Percentiles rank a stretch among this genome's conserved stretches.
Evolutionary conservation across 768 basidiomycete species (phyloP).

Genomic region (Pleurotus ostreatus): DNA sequence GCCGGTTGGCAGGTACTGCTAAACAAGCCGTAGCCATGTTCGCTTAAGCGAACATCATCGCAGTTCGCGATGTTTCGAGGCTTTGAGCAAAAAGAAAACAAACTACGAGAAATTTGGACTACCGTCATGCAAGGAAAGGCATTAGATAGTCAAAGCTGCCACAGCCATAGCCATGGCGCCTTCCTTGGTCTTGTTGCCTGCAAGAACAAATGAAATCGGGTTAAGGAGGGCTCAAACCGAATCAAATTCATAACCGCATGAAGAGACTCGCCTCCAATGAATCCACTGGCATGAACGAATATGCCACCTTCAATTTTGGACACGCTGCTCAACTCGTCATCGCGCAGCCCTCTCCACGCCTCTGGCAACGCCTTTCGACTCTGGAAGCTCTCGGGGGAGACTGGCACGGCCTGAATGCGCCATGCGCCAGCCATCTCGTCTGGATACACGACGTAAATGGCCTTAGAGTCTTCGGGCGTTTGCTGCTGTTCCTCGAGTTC

Average conservation of each 20-base stretch:
- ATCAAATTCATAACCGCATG: background rate
- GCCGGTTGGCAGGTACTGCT: too few species aligned
- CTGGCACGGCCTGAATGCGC: conserved; percentile 91
- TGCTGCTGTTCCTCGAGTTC: conserved; percentile 66
- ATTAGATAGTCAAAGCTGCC: conserved; percentile 49
- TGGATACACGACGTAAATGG: conserved; percentile 86
- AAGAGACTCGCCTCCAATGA: conserved; percentile 76
- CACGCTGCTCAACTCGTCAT: conserved; percentile 69
- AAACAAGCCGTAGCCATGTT: too few species aligned
- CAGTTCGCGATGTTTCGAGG: too few species aligned
- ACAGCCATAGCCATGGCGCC: conserved; percentile 81
- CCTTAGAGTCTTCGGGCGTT: conserved; percentile 41
- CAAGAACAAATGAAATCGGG: conserved; percentile 1
- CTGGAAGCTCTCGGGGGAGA: conserved; percentile 78
- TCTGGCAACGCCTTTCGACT: conserved; percentile 92
- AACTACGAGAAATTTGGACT: too few species aligned
- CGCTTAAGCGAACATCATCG: too few species aligned
- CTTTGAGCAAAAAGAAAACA: too few species aligned
- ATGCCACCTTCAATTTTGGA: conserved; percentile 80
- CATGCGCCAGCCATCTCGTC: conserved; percentile 75
- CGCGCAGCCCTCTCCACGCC: conserved; percentile 87
- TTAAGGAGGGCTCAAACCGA: conserved; percentile 2
- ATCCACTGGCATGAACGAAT: conserved; percentile 94
- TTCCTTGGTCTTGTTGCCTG: conserved; percentile 87
- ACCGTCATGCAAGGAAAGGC: too few species aligned